A percentile compares a stretch with the other conserved stretches of the same genome.
These are phyloP conservation scores for Nakazawaea populi DNA, from an alignment of 805 yeast genomes.

Conservation along the genomic window DNA sequence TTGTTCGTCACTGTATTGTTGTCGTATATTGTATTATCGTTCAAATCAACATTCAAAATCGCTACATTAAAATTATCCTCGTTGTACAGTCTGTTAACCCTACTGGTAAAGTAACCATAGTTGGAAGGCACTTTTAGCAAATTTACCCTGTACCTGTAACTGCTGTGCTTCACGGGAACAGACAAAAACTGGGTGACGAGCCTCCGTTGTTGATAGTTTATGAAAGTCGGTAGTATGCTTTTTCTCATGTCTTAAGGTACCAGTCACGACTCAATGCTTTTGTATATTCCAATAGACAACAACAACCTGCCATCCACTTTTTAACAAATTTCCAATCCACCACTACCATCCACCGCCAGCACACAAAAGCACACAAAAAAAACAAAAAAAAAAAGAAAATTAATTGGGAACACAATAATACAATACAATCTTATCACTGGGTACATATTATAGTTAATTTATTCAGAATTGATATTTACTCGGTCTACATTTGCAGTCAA, in stretches of 20 bases:
- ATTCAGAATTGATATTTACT: neutral
- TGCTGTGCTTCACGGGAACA: conserved; percentile 17
- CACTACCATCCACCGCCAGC: too few relatives aligned
- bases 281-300: neutral
- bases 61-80: conserved; percentile 77
- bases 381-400: neutral
- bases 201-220: conserved; percentile 1
- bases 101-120: conserved; percentile 72
- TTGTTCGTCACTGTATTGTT: conserved; percentile 8
- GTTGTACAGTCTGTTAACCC: conserved; percentile 72
- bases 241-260: neutral
- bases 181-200: conserved; percentile 23
- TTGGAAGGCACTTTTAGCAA: conserved; percentile 61
- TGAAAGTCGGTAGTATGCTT: too few relatives aligned
- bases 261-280: neutral
- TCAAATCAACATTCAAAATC: conserved; percentile 21
- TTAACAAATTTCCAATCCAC: too few relatives aligned
- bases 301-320: neutral
- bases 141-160: conserved; percentile 41
- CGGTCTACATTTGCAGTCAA: neutral
- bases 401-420: neutral
- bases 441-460: too few relatives aligned
- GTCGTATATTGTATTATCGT: conserved; percentile 9
- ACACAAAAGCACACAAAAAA: neutral
- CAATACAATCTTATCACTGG: too few relatives aligned